Evolutionary conservation across 495 filamentous ascomycete genomes (phyloP).

Genomic region (Acidomyces sp.): DNA sequence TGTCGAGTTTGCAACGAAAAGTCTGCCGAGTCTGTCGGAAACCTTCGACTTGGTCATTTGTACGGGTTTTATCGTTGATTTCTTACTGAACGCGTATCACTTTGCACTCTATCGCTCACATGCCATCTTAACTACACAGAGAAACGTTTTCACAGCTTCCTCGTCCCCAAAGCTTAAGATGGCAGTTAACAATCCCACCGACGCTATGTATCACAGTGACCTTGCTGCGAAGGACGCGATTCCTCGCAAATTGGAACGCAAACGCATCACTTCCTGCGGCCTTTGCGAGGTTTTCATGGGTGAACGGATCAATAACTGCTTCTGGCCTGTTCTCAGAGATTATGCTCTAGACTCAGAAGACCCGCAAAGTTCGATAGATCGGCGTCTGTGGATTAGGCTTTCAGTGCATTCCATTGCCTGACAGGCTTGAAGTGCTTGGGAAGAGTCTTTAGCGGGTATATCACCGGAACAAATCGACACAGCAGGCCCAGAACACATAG

Average conservation of each 20-base stretch:
- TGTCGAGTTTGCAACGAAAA: constrained; percentile 34
- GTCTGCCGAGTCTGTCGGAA: constrained; percentile 38
- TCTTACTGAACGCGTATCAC: constrained; percentile 37
- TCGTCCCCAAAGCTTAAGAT: constrained; percentile 53
- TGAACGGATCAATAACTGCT: constrained; percentile 39
- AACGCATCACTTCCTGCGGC: constrained; percentile 23
- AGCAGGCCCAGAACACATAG: constrained; percentile 13
- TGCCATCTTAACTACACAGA: constrained; percentile 37
- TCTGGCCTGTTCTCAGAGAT: constrained; percentile 38
- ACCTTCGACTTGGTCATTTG: constrained; percentile 39
- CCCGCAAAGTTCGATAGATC: constrained; percentile 27
- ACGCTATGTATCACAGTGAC: constrained; percentile 35
- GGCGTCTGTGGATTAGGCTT: constrained; percentile 34
- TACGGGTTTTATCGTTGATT: constrained; percentile 55
- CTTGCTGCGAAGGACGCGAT: constrained; percentile 44
- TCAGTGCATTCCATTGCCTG: constrained; percentile 8
- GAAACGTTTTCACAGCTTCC: constrained; percentile 40
- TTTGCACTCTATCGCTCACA: constrained; percentile 35
- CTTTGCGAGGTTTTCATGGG: constrained; percentile 44
- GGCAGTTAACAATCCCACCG: constrained; percentile 40
- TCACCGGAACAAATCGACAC: constrained; percentile 35
- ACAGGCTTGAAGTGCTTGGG: constrained; percentile 2
- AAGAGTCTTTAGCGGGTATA: constrained; percentile 34
- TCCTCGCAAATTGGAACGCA: constrained; percentile 32
- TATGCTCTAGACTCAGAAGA: constrained; percentile 8